Evolutionary conservation across 169 alveolate genomes (phyloP).

Genomic region (Babesia microti): DNA sequence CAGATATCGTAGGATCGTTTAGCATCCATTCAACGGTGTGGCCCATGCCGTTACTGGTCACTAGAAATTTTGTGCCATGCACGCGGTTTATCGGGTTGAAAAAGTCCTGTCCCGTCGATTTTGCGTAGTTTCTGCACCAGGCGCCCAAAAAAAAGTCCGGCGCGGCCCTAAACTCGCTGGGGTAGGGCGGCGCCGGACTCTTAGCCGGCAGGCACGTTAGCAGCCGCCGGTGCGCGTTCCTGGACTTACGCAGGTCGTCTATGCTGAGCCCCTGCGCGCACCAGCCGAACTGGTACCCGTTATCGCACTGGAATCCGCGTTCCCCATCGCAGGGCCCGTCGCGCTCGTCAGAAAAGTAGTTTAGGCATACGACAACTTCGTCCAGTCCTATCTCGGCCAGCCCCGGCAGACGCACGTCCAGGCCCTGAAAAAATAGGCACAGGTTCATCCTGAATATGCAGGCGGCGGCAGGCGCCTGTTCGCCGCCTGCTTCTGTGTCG

Average conservation of each 20-base stretch:
- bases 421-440: too few relatives aligned
- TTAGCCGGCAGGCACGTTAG: conserved; percentile 6
- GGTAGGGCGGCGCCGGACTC: conserved; percentile 4
- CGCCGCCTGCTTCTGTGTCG: conserved; percentile 9
- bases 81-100: not conserved
- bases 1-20: conserved; percentile 37
- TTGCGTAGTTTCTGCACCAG: conserved; percentile 23
- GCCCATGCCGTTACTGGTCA: conserved; percentile 28
- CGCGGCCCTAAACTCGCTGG: conserved; percentile 11
- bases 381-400: conserved; percentile 18
- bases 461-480: conserved; percentile 4
- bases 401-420: too few relatives aligned
- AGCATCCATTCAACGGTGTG: conserved; percentile 29
- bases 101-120: conserved; percentile 38
- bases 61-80: conserved; percentile 22
- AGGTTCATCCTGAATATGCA: too few relatives aligned
- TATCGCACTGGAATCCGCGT: conserved; percentile 10
- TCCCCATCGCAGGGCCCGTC: too few relatives aligned
- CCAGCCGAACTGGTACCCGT: conserved; percentile 42
- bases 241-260: conserved; percentile 21
- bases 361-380: conserved; percentile 31
- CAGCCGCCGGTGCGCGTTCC: conserved; percentile 21
- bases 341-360: conserved; percentile 34
- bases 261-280: conserved; percentile 31
- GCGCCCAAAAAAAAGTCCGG: conserved; percentile 14